Evolutionary conservation across 139 green algal species (phyloP).

Genomic region (Picochlorum sp.): DNA sequence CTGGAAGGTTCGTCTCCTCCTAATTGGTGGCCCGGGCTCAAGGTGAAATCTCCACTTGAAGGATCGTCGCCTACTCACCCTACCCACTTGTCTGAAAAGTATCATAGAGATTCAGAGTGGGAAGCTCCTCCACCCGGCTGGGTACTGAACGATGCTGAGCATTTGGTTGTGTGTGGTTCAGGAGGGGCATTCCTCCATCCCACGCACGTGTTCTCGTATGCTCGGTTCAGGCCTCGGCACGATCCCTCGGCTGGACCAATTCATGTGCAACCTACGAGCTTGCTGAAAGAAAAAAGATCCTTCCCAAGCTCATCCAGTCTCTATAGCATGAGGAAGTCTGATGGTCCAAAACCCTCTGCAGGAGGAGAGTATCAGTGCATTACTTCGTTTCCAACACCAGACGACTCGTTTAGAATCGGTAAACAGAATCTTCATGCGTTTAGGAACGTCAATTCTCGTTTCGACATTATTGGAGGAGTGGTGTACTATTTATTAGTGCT

Average conservation of each 20-base stretch:
- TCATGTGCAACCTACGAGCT: conserved; percentile 27
- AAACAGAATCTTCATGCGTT: conserved; percentile 72
- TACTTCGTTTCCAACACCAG: conserved; percentile 45
- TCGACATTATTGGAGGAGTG: conserved; percentile 77
- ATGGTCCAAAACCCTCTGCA: background rate
- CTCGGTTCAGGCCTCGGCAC: conserved; percentile 40
- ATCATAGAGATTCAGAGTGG: conserved; percentile 4
- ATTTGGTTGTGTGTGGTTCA: conserved; percentile 68
- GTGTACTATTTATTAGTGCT: conserved; percentile 81
- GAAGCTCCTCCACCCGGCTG: conserved; percentile 21
- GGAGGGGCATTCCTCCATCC: conserved; percentile 83
- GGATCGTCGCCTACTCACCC: background rate
- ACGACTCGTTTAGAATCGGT: conserved; percentile 43
- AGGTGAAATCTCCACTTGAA: background rate
- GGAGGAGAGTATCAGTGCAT: conserved; percentile 61
- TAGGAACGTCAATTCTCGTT: conserved; percentile 48
- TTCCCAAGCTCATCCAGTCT: conserved; percentile 16
- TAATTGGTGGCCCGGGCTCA: background rate
- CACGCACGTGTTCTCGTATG: conserved; percentile 72
- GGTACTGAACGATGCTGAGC: conserved; percentile 59
- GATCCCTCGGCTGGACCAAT: conserved; percentile 45
- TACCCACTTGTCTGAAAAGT: no score
- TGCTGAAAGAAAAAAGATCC: conserved; percentile 16
- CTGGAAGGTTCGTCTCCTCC: background rate
- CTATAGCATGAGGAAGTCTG: background rate